Evolutionary conservation across 176 grass and related monocot species (phyloP).

Genomic region (Bromus sterilis): DNA sequence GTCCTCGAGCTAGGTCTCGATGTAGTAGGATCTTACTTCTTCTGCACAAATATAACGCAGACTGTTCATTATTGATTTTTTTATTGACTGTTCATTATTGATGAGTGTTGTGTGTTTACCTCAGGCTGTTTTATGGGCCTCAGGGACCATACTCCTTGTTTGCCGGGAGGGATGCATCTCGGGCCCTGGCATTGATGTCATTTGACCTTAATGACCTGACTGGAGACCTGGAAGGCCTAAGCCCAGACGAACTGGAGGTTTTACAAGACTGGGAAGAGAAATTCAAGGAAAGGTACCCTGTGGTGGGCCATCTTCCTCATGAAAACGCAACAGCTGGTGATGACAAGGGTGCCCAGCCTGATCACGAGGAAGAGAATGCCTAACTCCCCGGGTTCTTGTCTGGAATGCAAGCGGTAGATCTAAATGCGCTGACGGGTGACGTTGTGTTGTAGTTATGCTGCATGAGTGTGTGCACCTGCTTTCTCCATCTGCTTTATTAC

Average conservation of each 20-base stretch:
- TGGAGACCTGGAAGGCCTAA: slow-evolving; percentile 66
- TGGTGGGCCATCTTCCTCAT: slow-evolving; percentile 54
- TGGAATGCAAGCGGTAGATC: slow-evolving; percentile 21
- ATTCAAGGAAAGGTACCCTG: slow-evolving; percentile 77
- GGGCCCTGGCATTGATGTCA: slow-evolving; percentile 92
- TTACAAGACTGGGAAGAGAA: slow-evolving; percentile 91
- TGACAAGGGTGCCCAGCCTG: background rate
- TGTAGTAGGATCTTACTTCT: background rate
- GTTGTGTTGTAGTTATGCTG: background rate
- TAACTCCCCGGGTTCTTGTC: slow-evolving; percentile 13
- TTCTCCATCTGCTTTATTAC: background rate
- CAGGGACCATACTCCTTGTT: slow-evolving; percentile 84
- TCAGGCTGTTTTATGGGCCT: slow-evolving; percentile 91
- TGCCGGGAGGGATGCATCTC: slow-evolving; percentile 71
- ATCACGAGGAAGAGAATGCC: slow-evolving; percentile 4
- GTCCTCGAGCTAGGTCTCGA: background rate
- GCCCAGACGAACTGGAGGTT: slow-evolving; percentile 61
- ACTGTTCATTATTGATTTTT: background rate
- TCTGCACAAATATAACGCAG: too few relatives aligned
- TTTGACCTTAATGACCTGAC: slow-evolving; percentile 80
- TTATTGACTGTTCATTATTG: background rate
- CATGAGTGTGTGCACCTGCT: background rate
- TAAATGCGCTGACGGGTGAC: slow-evolving; percentile 13
- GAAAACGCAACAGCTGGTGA: slow-evolving; percentile 2
- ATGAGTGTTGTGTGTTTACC: slow-evolving; percentile 6